phyloP scores from a whole-genome alignment of 2,329 filamentous ascomycete species.

The Ophiocordyceps camponoti-floridani region DNA sequence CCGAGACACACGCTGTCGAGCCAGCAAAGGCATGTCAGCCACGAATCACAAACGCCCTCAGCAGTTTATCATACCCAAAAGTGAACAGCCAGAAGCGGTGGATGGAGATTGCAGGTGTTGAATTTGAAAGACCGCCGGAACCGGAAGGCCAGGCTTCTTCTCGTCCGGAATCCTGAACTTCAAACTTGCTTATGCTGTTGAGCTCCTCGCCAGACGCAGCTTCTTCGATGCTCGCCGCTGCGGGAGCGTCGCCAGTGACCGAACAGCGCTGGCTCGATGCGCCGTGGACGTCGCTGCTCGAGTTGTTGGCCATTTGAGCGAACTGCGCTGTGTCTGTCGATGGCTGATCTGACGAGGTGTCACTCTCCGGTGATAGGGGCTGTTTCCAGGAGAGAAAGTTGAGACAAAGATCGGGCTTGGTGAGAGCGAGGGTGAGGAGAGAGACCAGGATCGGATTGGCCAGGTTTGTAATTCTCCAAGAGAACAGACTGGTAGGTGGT shows the following conservation, averaged over 20 bases:
- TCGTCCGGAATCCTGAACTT: background rate
- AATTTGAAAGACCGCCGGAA: background rate
- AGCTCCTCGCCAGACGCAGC: background rate
- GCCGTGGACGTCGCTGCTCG: background rate
- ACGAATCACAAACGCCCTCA: background rate
- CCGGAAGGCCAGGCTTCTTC: background rate
- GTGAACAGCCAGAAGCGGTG: conserved; percentile 16
- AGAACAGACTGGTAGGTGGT: too few species aligned
- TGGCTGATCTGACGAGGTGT: background rate
- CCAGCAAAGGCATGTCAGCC: background rate
- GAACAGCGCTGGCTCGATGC: background rate
- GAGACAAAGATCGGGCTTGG: too few species aligned
- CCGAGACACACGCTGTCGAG: conserved; percentile 26
- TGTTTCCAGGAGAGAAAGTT: too few species aligned
- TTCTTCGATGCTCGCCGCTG: background rate
- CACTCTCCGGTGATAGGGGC: background rate
- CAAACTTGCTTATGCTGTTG: background rate
- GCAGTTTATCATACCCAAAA: conserved; percentile 10
- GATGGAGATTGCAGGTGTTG: background rate
- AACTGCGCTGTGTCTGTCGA: background rate
- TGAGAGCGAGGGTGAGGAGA: too few species aligned
- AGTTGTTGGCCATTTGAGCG: background rate
- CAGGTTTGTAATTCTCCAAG: too few species aligned
- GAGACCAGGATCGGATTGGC: too few species aligned
- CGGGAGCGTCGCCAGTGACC: background rate